These are phyloP conservation scores for Fusarium beomiforme DNA, from an alignment of 2,329 filamentous ascomycete species.

Conservation along the genomic window DNA sequence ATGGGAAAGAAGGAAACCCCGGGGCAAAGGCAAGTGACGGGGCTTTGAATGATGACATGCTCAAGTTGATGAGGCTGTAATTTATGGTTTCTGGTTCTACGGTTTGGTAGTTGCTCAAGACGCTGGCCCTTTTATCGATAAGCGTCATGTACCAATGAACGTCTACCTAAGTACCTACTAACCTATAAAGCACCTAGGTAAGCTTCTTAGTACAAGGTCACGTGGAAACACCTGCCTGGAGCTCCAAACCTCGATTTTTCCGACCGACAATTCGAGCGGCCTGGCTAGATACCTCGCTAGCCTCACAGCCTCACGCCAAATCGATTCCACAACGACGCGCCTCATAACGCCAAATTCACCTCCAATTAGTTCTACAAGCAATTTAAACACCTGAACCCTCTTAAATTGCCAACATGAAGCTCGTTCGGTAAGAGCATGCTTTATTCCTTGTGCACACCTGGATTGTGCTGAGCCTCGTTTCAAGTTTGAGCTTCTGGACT, in stretches of 20 bases:
- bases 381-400: conserved; percentile 9
- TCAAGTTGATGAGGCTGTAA: conserved; percentile 38
- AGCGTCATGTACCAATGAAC: conserved; percentile 20
- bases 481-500: conserved; percentile 38
- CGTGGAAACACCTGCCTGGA: conserved; percentile 25
- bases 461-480: conserved; percentile 35
- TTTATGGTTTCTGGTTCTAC: conserved; percentile 37
- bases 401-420: conserved; percentile 79
- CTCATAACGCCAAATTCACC: conserved; percentile 12
- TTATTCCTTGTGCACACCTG: conserved; percentile 12
- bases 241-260: conserved; percentile 45
- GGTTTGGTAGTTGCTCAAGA: conserved; percentile 10
- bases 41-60: conserved; percentile 37
- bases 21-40: conserved; percentile 20
- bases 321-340: conserved; percentile 37
- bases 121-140: conserved; percentile 37
- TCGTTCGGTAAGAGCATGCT: conserved; percentile 79
- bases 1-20: conserved; percentile 22
- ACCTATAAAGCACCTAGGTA: no score
- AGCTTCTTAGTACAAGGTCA: conserved; percentile 18
- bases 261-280: conserved; percentile 45
- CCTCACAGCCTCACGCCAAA: conserved; percentile 45
- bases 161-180: no score
- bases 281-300: conserved; percentile 33
- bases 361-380: not conserved